These are phyloP conservation scores for Talaromyces albobiverticillius DNA, from an alignment of 2,329 filamentous ascomycete genomes.

Conservation along the genomic window DNA sequence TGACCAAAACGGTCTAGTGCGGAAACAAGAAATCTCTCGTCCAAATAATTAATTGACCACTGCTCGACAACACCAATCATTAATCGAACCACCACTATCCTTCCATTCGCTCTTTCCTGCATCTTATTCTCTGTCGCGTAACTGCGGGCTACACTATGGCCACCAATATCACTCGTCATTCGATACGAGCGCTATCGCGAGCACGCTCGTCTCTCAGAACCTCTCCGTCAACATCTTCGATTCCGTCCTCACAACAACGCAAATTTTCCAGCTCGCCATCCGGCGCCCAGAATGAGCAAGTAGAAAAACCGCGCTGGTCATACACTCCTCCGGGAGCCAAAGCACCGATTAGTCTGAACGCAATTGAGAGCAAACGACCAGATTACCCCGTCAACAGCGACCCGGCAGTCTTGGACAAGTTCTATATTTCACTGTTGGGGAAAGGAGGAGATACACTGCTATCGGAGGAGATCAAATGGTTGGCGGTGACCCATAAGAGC, in stretches of 20 bases:
- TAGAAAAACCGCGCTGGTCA: slow-evolving; percentile 62
- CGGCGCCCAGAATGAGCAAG: slow-evolving; percentile 26
- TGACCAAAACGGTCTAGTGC: slow-evolving; percentile 7
- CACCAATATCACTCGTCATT: slow-evolving; percentile 45
- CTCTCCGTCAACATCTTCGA: slow-evolving; percentile 12
- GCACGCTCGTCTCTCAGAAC: slow-evolving; percentile 19
- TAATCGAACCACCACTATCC: not conserved
- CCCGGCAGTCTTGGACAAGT: slow-evolving; percentile 68
- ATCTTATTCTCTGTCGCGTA: not conserved
- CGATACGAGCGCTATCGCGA: slow-evolving; percentile 33
- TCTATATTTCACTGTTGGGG: slow-evolving; percentile 75
- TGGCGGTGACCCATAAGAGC: slow-evolving; percentile 96
- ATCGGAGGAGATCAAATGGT: slow-evolving; percentile 91
- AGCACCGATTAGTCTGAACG: slow-evolving; percentile 55
- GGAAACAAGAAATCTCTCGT: slow-evolving; percentile 8
- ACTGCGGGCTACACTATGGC: slow-evolving; percentile 37
- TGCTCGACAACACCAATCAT: not conserved
- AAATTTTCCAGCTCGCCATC: slow-evolving; percentile 26
- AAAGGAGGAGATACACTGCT: slow-evolving; percentile 68
- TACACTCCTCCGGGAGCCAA: slow-evolving; percentile 69
- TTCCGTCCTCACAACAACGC: slow-evolving; percentile 22
- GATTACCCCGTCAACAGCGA: slow-evolving; percentile 70
- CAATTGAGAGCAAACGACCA: slow-evolving; percentile 28
- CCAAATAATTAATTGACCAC: not conserved
- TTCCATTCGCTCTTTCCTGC: not conserved